Evolutionary conservation across 148 eudicot species (phyloP).

Genomic region (Cornus suecica): DNA sequence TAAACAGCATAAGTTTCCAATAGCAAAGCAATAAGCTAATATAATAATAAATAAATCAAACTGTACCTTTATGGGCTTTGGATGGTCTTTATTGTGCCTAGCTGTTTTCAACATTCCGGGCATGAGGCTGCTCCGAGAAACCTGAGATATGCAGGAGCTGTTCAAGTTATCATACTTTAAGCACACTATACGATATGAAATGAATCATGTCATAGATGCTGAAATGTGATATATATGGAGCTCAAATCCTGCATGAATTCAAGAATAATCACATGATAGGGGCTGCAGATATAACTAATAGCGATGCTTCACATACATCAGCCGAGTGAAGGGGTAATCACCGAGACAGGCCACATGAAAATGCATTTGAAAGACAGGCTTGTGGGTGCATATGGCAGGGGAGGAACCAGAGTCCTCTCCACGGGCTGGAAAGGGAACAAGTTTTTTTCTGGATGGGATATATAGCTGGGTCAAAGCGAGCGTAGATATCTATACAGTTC

Average conservation of each 20-base stretch:
- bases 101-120: constrained; percentile 82
- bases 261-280: neutral
- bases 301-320: neutral
- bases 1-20: neutral
- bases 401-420: too few relatives aligned
- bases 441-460: too few relatives aligned
- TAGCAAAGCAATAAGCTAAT: neutral
- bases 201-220: neutral
- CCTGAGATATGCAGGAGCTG: constrained; percentile 38
- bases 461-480: too few relatives aligned
- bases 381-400: too few relatives aligned
- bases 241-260: neutral
- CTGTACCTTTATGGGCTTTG: constrained; percentile 89
- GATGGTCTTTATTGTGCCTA: constrained; percentile 92
- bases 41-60: neutral
- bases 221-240: neutral
- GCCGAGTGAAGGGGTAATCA: neutral
- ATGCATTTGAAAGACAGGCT: too few relatives aligned
- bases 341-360: too few relatives aligned
- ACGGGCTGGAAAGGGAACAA: too few relatives aligned
- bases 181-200: neutral
- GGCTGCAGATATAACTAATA: neutral
- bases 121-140: constrained; percentile 81
- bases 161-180: neutral
- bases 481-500: too few relatives aligned